Evolutionary conservation across 768 basidiomycete genomes (phyloP), one percentile per base, ranked within the genome.

Genomic region (Phylloporus sp.): DNA sequence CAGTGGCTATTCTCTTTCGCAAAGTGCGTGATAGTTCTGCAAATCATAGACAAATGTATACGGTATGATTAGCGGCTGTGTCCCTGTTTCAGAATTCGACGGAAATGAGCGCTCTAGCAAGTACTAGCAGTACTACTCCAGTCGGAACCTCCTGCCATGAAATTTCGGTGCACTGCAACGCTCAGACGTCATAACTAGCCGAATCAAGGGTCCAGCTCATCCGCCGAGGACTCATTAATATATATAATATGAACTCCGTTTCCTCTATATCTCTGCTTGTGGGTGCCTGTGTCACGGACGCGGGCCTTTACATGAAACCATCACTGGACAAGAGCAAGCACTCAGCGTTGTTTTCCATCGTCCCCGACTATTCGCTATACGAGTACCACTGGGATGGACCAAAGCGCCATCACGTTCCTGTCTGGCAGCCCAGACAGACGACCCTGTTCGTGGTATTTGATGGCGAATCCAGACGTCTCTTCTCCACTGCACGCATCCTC

Each of bases 301-400:
- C n/a, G n/a, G 46, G 54, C 44, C 31, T 33, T 41, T 43, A 14
- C 52, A 57, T 57, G 56, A 58, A 58, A 44, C 46, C 35, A 21
- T 54, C 56, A 58, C 56, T 48, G 39, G 56, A 54, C 35, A 58
- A 46, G 50, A 42, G 44, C 34, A 53, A 49, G 34, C 33, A 29
- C 23, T 57, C 55, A 14, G 24, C 31, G 18, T 45, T 56, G 15
- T 20, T 44, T 28, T 13, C 42, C 17, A 6, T n/a, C 6, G 18
- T 33, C 33, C 56, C 48, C 8, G 42, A 46, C 28, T 43, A 38
- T 37, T 58, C 55, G 8, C 28, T 61, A 3, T 52, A 58, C 2
- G 59, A 60, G 10, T 47, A 52, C 21, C 42, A 61, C 32, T 60
- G 56, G 59, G 50, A 61, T 15, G 59, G 56, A 20, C 59, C 59